These are phyloP conservation scores for Umbilicaria muhlenbergii DNA, from an alignment of 495 filamentous ascomycete genomes.

Conservation along the genomic window DNA sequence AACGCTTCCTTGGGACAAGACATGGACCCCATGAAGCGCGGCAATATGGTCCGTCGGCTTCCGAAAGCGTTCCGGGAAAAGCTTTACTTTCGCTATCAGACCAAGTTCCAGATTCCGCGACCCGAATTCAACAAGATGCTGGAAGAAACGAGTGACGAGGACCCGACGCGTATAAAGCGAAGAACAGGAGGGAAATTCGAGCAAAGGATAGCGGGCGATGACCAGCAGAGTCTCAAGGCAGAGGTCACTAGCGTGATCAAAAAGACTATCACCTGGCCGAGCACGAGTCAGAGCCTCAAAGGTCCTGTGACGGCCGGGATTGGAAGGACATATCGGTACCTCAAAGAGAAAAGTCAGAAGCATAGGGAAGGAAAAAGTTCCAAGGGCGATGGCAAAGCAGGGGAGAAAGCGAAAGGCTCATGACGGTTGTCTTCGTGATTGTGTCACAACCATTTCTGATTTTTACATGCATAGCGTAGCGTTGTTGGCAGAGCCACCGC, in stretches of 20 bases:
- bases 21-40: conserved; percentile 76
- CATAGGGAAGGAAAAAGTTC: conserved; percentile 25
- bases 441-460: no score
- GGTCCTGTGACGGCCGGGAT: conserved; percentile 62
- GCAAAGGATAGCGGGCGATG: conserved; percentile 56
- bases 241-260: conserved; percentile 61
- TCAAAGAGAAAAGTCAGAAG: conserved; percentile 73
- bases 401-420: conserved; percentile 8
- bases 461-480: no score
- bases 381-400: neutral
- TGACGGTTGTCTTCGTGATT: neutral
- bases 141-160: conserved; percentile 50
- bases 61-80: conserved; percentile 78
- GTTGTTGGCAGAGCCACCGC: no score
- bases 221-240: conserved; percentile 42
- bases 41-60: conserved; percentile 89
- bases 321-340: conserved; percentile 51
- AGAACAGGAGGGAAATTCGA: conserved; percentile 75
- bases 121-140: conserved; percentile 79
- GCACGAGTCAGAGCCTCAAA: conserved; percentile 71
- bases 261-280: conserved; percentile 82
- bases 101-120: conserved; percentile 71
- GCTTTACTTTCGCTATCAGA: conserved; percentile 86
- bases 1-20: conserved; percentile 60
- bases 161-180: conserved; percentile 48